Evolutionary conservation across 2,329 filamentous ascomycete species (phyloP), one percentile per base, ranked within the genome.

Genomic region (Aspergillus flavus): DNA sequence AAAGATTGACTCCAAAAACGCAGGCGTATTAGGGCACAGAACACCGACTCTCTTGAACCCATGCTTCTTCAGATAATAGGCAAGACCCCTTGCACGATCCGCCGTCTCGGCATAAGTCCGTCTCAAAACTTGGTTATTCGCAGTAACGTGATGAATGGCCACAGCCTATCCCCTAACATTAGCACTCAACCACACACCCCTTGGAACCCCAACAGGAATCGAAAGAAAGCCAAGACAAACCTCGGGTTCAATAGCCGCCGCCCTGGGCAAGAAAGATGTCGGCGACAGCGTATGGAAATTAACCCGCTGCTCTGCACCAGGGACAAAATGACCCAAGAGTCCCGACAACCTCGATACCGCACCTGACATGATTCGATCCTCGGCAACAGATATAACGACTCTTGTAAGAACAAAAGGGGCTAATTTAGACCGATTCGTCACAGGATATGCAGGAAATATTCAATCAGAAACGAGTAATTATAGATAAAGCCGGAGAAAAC

Each of bases 1-100:
- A 73, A 92, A 99, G 65, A 97, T 92, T 7, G 89, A 87, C 79
- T 98, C 94, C 32, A 99, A 83, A 72, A 98, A 98, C 0, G 94
- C 94, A 0, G 95, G 95, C 1, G 95, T 99, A 76, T 99, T 99
- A 3, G 95, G 92, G 10, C 89, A 89, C 12, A 99, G 83, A 55
- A 99, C 89, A 7, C 95, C 95, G 6, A 98, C 91, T 64, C 91
- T 86, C 72, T 87, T 90, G 72, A 87, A 88, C 5, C 86, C 85
- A 73, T 91, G 87, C 76, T 91, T 92, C 69, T 86, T 86, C 61
- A 99, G 76, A 76, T 91, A 98, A 79, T 96, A 98, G 16, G 93
- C 94, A 21, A 99, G 82, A 0, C 94, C 95, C 48, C 92, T 83
- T 3, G 94, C 92, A 50, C 95, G 91, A 73, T 97, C 92, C 19